Evolutionary conservation across 345 rosid genomes (phyloP), one percentile per base, ranked within the genome.

Genomic region (Eucalyptus tenuipes): DNA sequence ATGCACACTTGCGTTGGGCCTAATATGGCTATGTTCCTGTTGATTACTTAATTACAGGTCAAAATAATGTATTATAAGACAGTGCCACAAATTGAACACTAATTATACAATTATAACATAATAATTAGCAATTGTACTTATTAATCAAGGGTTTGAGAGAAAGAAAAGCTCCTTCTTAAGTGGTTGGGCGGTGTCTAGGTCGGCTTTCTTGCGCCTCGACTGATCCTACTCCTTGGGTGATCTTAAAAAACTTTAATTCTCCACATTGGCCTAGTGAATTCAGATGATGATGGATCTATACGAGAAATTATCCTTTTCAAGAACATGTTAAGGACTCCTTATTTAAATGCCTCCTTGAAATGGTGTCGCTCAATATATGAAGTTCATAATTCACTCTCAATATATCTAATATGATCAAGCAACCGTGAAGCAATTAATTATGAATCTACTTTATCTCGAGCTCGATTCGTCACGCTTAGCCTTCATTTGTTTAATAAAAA

Each of bases 401-500:
- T 71, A 37, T 11, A 10, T 42, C 18, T 20, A 20, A 18, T 37
- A 20, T 37, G 8, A 20, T 18, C 5, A 37, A 24, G 7, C 14
- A 10, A 37, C 14, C 1, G 37, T 1, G 47, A 75, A 75, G 8
- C 15, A 20, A 37, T 75, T 75, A 37, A 75, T 75, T 37, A 22
- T 10, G 45, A 20, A 37, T 20, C 2, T 0, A 2, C 8, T 71
- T 71, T 2, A 37, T 37, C 7, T 37, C 0, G 1, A 71, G 45
- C 44, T 37, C 2, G 7, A 18, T 10, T 1, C 1, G 1, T 33
- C 25, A 68, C 4, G 8, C 3, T 17, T 2, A 33, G 0, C 2
- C 24, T 33, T 4, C 1, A 3, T 17, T 33, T 10, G 3, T 71
- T 10, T 75, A 6, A 2, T 2, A 10, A 6, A 37, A 37, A 75